Conservation (phyloP, 805 yeast species). For the Ogataea philodendri region DNA sequence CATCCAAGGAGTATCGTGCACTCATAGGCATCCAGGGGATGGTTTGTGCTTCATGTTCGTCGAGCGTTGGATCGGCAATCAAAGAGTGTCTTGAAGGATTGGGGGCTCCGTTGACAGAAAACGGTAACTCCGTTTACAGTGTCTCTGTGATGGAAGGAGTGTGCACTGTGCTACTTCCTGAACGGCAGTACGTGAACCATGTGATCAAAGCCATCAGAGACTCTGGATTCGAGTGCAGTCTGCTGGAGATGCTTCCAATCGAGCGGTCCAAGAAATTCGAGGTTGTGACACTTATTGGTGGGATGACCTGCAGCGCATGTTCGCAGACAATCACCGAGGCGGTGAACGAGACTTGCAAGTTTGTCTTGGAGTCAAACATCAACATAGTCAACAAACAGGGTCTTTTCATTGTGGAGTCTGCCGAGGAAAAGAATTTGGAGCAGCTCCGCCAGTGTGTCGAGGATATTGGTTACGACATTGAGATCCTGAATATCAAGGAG, state of each 20-base stretch:
- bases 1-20: slow-evolving; percentile 41
- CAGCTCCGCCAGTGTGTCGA: slow-evolving; percentile 52
- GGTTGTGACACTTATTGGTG: slow-evolving; percentile 63
- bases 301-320: slow-evolving; percentile 73
- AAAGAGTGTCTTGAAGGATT: slow-evolving; percentile 24
- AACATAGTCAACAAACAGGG: slow-evolving; percentile 63
- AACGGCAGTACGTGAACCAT: slow-evolving; percentile 48
- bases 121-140: slow-evolving; percentile 15
- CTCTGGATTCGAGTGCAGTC: slow-evolving; percentile 46
- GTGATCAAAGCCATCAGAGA: slow-evolving; percentile 49
- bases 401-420: slow-evolving; percentile 52
- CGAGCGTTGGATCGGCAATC: slow-evolving; percentile 46
- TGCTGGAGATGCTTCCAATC: slow-evolving; percentile 60
- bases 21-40: slow-evolving; percentile 60
- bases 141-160: slow-evolving; percentile 45
- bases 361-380: slow-evolving; percentile 52
- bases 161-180: slow-evolving; percentile 51
- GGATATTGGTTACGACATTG: slow-evolving; percentile 66
- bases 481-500: slow-evolving; percentile 41
- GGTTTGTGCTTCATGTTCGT: slow-evolving; percentile 62
- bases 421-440: slow-evolving; percentile 36
- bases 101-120: slow-evolving; percentile 16
- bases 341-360: slow-evolving; percentile 44
- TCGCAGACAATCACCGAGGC: slow-evolving; percentile 53
- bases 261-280: slow-evolving; percentile 46